A percentile compares a stretch with the other conserved stretches of the same genome.
Evolutionary conservation across 2,329 filamentous ascomycete genomes (phyloP).

Genomic region (Didymella keratinophila): DNA sequence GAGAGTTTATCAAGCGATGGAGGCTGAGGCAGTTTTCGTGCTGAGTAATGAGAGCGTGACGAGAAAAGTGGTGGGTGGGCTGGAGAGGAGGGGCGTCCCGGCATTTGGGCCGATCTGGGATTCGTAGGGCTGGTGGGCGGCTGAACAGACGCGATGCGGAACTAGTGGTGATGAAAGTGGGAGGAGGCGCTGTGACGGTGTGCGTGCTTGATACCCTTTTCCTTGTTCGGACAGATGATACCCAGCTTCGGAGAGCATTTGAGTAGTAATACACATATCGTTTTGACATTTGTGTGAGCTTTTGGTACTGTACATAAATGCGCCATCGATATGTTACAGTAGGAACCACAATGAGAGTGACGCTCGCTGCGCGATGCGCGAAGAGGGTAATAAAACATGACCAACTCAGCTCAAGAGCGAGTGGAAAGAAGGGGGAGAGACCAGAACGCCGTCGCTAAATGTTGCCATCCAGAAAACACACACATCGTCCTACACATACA

Average conservation of each 20-base stretch:
- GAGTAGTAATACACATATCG: too few relatives aligned
- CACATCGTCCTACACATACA: slow-evolving; percentile 10
- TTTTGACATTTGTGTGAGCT: not conserved
- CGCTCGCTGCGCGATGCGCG: too few relatives aligned
- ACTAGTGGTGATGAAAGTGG: not conserved
- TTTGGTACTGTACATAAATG: slow-evolving; percentile 9
- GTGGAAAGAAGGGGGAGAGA: slow-evolving; percentile 25
- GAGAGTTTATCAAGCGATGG: slow-evolving; percentile 56
- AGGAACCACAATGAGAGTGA: not conserved
- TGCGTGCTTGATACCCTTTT: slow-evolving; percentile 2
- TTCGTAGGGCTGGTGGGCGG: slow-evolving; percentile 49
- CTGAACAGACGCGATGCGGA: too few relatives aligned
- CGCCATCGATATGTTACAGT: slow-evolving; percentile 9
- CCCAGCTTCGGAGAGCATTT: slow-evolving; percentile 4
- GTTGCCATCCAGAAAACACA: slow-evolving; percentile 25
- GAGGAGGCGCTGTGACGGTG: not conserved
- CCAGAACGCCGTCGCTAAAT: slow-evolving; percentile 44
- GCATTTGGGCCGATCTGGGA: slow-evolving; percentile 81
- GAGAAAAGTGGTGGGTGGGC: slow-evolving; percentile 70
- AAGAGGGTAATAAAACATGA: not conserved
- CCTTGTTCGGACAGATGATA: slow-evolving; percentile 17
- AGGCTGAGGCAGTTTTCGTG: slow-evolving; percentile 74
- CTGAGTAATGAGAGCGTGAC: slow-evolving; percentile 76
- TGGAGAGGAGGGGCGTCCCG: slow-evolving; percentile 70
- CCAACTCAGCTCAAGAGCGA: not conserved